phyloP scores from a whole-genome alignment of 345 rosid species.

The Capsella bursapastoris region DNA sequence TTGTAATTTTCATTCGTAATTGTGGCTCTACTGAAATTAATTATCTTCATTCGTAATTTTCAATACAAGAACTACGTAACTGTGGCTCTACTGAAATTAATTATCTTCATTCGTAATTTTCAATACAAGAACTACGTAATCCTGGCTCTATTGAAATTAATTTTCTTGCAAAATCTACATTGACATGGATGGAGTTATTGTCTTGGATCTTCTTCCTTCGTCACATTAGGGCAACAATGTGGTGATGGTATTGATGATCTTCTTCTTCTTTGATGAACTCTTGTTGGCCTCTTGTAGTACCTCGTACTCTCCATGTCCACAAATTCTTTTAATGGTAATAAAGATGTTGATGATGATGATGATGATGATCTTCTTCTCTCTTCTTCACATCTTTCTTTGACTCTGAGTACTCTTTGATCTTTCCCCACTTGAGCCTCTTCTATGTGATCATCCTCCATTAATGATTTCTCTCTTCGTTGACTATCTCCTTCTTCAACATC shows the following conservation, averaged over 20 bases:
- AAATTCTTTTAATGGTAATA: slow-evolving; percentile 15
- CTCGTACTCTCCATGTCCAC: slow-evolving; percentile 25
- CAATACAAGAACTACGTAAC: no score
- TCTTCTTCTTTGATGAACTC: slow-evolving; percentile 24
- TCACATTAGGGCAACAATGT: no score
- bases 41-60: no score
- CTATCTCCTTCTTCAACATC: slow-evolving; percentile 41
- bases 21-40: no score
- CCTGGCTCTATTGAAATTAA: no score
- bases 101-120: no score
- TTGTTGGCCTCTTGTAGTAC: slow-evolving; percentile 24
- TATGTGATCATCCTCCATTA: slow-evolving; percentile 35
- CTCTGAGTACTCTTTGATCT: slow-evolving; percentile 38
- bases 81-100: no score
- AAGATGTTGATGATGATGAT: neutral
- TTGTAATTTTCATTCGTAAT: no score
- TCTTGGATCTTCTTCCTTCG: no score
- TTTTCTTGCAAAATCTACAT: no score
- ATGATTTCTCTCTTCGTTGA: slow-evolving; percentile 8
- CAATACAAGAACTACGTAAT: no score
- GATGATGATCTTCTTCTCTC: slow-evolving; percentile 33
- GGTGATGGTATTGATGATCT: neutral
- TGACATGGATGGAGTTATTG: no score
- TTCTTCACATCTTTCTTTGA: slow-evolving; percentile 38
- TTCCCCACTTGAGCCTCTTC: slow-evolving; percentile 32